Evolutionary conservation across 1,139 yeast genomes (phyloP), one percentile per base, ranked within the genome.

Genomic region (Taphrina flavorubra): DNA sequence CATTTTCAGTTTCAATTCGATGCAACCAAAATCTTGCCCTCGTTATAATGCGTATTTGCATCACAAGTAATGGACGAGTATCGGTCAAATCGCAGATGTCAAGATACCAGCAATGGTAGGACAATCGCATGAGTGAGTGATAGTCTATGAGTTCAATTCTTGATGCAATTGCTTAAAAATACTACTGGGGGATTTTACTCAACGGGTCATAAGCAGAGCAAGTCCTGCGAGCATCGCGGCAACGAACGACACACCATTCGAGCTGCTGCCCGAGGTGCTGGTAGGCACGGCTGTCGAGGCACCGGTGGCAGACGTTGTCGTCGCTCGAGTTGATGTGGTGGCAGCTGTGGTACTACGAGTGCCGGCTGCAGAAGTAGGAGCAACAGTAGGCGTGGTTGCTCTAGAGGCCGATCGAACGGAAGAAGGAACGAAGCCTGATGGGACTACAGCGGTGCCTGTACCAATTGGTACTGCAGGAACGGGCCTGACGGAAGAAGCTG

Each of bases 121-220:
- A 25, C 31, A 25, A 25, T 25, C 31, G 31, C 31, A 25, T 25
- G 31, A 4, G 31, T 25, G 31, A 25, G 4, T 25, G 2, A 25
- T 25, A 25, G 2, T 25, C 31, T 25, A 25, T 25, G 2, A 4
- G 4, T 25, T 25, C 31, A 25, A 49, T 20, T 16, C 10, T 20
- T 20, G 53, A 20, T 49, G 6, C 36, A 49, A 20, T 20, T 25
- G 31, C 31, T 25, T 25, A 25, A 25, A 25, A 49, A 18, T 49
- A 13, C 36, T 49, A 20, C 36, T 6, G 6, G 8, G 20, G 53
- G 6, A 25, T 25, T 25, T 25, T 49, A 34, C 36, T 49, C 53
- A 49, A 49, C 53, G 20, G 36, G 53, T 49, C 53, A 49, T 49
- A 49, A 49, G 36, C 36, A 49, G 53, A 49, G 53, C 53, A n/a